Base-by-base conservation (phyloP, 805 yeast species). In the Candida boleticola region DNA sequence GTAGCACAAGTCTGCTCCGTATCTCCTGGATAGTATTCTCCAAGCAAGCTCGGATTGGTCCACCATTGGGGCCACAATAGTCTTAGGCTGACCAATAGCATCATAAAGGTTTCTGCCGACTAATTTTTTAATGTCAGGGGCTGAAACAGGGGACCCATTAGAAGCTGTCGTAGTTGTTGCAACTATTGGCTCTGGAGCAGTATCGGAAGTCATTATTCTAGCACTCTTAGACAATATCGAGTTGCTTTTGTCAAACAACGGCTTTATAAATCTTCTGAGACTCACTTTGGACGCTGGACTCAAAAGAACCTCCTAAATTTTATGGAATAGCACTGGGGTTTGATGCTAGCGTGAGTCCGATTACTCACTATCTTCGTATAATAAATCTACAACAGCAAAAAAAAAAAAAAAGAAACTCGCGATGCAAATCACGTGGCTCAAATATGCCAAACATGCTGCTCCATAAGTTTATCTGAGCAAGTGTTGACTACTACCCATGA, bases 61-160 rank as follows among this genome's bases (percentile, higher is more conserved):
- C 16, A 93, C 99, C 97, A 93, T 92, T 1, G 99, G 99, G 3
- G 98, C 99, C 17, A 93, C 93, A 20, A 93, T 83, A 49, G 85
- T 87, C 38, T 72, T 77, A 2, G 99, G 99, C 18, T 65, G 54
- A 0, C 93, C 93, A 13, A 92, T 68, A 11, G 76, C 63, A 34
- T 85, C 74, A 58, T 68, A 92, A 1, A 93, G 74, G 37, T 76
- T 80, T 45, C 95, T 72, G 1, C 97, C 97, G 14, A 41, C 30
- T 17, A 52, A 41, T 40, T 62, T 63, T 29, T 42, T 45, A 22
- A 11, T 17, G 18, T 11, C 5, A 11, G 9, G 9, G 6, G 20
- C 20, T 31, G 22, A 6, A 14, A 16, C 20, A 11, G n/a, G 9
- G 13, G 9, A 9, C 13, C 29, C 9, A 25, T 25, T 25, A 9